These are phyloP conservation scores for Skeletonema grethae DNA, from an alignment of 108 stramenopile species.

Conservation along the genomic window DNA sequence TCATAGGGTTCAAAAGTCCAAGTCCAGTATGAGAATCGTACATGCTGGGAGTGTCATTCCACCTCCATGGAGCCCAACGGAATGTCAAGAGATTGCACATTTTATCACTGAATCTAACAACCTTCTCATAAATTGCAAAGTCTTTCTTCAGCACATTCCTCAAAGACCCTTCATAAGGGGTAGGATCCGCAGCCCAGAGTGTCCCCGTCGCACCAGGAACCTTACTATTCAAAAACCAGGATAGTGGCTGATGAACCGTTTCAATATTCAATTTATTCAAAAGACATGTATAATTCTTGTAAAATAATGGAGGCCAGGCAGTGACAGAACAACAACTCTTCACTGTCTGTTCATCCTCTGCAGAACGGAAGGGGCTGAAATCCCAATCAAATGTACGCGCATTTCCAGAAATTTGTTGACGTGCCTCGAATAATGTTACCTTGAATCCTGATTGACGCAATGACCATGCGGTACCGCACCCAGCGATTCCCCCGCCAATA, in stretches of 20 bases:
- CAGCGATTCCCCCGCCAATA: conserved; percentile 66
- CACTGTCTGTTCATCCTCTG: conserved; percentile 35
- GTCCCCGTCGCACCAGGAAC: conserved; percentile 59
- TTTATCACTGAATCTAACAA: conserved; percentile 41
- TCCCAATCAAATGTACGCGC: conserved; percentile 66
- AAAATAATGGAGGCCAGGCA: conserved; percentile 61
- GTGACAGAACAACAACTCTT: conserved; percentile 62
- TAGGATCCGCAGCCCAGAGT: conserved; percentile 58
- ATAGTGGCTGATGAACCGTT: conserved; percentile 53
- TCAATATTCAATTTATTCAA: conserved; percentile 47
- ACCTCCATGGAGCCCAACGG: conserved; percentile 59
- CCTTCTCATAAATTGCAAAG: conserved; percentile 48
- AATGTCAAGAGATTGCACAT: conserved; percentile 53
- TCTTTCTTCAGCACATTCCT: conserved; percentile 51
- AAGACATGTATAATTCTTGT: conserved; percentile 62
- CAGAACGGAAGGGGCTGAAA: conserved; percentile 27
- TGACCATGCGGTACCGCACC: conserved; percentile 62
- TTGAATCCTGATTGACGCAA: conserved; percentile 50
- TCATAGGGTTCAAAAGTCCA: conserved; percentile 57
- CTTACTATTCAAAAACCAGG: conserved; percentile 62
- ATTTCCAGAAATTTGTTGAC: conserved; percentile 54
- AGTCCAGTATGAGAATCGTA: conserved; percentile 59
- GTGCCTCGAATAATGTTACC: conserved; percentile 57
- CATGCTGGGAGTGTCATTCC: conserved; percentile 52
- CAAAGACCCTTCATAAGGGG: conserved; percentile 50